Percentiles rank a stretch among this genome's conserved stretches.
Conservation (phyloP, 2,329 filamentous ascomycete species). For the Aspergillus eucalypticola region DNA sequence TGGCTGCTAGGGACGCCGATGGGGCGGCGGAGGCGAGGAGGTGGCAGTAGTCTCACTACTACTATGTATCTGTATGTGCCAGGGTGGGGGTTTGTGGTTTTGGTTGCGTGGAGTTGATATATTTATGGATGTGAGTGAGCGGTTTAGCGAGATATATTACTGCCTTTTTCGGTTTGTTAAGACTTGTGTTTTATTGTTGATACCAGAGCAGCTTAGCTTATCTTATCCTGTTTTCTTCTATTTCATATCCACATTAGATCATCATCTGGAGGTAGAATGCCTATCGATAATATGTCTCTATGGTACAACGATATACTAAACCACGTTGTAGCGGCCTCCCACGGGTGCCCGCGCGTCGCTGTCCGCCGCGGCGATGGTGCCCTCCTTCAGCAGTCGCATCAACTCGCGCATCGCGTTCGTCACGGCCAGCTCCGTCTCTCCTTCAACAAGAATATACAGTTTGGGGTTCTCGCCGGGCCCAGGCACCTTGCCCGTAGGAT, state of each 20-base stretch:
- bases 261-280: too few relatives aligned
- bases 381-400: constrained; percentile 83
- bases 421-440: constrained; percentile 91
- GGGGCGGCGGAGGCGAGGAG: constrained; percentile 57
- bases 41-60: constrained; percentile 53
- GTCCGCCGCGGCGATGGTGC: constrained; percentile 84
- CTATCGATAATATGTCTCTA: constrained; percentile 9
- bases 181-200: not conserved
- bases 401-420: constrained; percentile 88
- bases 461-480: constrained; percentile 77
- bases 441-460: constrained; percentile 95
- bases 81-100: not conserved
- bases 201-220: constrained; percentile 1
- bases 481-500: constrained; percentile 77
- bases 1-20: constrained; percentile 68
- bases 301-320: constrained; percentile 48
- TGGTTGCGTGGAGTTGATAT: not conserved
- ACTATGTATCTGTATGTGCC: not conserved
- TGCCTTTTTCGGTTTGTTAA: not conserved
- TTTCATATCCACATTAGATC: not conserved
- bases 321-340: constrained; percentile 82
- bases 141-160: not conserved
- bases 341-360: constrained; percentile 77
- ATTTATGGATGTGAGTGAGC: too few relatives aligned
- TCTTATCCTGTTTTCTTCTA: not conserved